Evolutionary conservation across 2,329 filamentous ascomycete genomes (phyloP).

Genomic region (Hymenoscyphus fraxineus): DNA sequence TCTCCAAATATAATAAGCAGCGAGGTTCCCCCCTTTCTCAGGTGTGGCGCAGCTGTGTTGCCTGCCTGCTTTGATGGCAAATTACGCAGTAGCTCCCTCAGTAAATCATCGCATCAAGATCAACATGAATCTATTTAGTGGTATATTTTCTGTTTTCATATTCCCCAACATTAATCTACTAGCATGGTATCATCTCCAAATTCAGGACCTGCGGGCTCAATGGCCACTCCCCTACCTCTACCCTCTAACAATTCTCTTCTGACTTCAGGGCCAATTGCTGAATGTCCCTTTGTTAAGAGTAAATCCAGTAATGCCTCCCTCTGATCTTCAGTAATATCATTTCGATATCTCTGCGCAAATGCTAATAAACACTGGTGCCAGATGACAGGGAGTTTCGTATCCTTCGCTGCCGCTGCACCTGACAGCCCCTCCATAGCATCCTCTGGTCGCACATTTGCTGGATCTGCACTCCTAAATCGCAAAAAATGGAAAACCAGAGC

Average conservation of each 20-base stretch:
- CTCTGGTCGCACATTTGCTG: constrained; percentile 48
- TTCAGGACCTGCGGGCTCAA: constrained; percentile 53
- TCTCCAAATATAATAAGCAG: background rate
- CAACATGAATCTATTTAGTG: background rate
- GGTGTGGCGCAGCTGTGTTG: background rate
- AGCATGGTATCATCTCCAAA: constrained; percentile 89
- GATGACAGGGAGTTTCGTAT: constrained; percentile 77
- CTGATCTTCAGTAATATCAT: constrained; percentile 95
- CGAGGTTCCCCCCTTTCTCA: background rate
- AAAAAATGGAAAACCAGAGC: constrained; percentile 95
- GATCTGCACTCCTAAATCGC: constrained; percentile 72
- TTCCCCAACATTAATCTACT: constrained; percentile 43
- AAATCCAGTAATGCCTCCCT: constrained; percentile 86
- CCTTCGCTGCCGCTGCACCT: constrained; percentile 42
- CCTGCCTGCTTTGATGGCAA: background rate
- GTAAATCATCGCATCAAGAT: background rate
- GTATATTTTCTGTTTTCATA: background rate
- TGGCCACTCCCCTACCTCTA: constrained; percentile 72
- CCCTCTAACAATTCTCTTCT: constrained; percentile 84
- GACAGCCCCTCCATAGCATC: constrained; percentile 51
- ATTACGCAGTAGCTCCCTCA: background rate
- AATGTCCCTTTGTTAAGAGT: constrained; percentile 78
- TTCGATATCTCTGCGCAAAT: constrained; percentile 91
- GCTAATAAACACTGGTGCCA: constrained; percentile 94
- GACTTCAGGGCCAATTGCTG: constrained; percentile 85